Base-by-base conservation (phyloP, 345 rosid genomes). In the Citrus glauca region DNA sequence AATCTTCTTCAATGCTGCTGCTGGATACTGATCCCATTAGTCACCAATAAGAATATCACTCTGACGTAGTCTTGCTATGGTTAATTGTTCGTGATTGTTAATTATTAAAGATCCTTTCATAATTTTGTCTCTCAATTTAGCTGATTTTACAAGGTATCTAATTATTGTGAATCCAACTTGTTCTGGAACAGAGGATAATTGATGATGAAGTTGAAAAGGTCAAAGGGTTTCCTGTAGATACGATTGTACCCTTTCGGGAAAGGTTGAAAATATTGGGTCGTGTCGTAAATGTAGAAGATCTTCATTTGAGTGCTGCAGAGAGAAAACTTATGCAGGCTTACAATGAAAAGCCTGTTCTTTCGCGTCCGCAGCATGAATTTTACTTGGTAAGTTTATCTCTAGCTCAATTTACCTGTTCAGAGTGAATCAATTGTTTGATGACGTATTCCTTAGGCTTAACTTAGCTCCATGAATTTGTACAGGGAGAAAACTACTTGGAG, bases 281-380 rank as follows among this genome's bases (percentile, higher is more conserved):
- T 42, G 92, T 97, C 81, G 97, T 82, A 71, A 97, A 97, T 71
- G 90, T 94, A 42, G 97, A 97, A 77, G 98, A 90, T 83, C 98
- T 97, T 71, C 94, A 91, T 80, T 74, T 97, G 80, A 90, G 93
- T 86, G 89, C 90, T 27, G 87, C 99, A 4, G 98, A 97, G 90
- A 97, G 88, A 84, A 97, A 94, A 80, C 92, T 97, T 57, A 89
- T 97, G 98, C 94, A 93, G 81, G 94, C 98, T 57, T 97, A 94
- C 86, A 97, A 97, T 71, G 99, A 97, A 79, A 97, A 97, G 78
- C 99, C 99, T 19, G 97, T 97, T 79, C 99, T 97, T 72, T 90
- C 99, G 4, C 98, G 99, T 35, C 99, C 99, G 3, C 99, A 97
- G 71, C 99, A 97, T 69, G 92, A 88, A 32, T 97, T 94, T 76